phyloP scores from a whole-genome alignment of 192 early-diverging fungal genomes.

The Coemansia furcata region DNA sequence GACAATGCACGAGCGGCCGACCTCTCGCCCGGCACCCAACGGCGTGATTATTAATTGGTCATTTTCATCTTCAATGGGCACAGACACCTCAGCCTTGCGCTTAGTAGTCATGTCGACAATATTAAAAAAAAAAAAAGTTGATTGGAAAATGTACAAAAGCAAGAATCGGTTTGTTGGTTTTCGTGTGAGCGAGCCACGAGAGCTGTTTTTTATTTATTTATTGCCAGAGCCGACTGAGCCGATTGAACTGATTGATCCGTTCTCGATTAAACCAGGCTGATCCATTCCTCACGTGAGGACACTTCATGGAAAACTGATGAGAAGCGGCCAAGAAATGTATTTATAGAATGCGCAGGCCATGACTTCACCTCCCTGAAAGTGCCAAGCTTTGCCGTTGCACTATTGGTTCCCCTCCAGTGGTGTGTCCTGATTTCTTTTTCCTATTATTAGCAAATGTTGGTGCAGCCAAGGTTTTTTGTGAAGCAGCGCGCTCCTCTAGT shows the following conservation, averaged over 20 bases:
- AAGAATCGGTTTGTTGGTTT: background rate
- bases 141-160: background rate
- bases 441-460: background rate
- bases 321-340: background rate
- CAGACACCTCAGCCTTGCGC: conserved; percentile 32
- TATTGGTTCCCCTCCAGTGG: background rate
- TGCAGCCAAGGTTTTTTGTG: background rate
- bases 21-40: conserved; percentile 96
- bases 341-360: background rate
- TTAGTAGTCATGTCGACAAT: conserved; percentile 12
- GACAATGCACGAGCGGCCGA: conserved; percentile 90
- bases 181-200: background rate
- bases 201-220: background rate
- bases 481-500: background rate
- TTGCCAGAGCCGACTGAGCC: background rate
- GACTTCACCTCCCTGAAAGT: background rate
- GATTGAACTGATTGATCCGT: background rate
- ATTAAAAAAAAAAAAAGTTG: background rate
- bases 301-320: background rate
- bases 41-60: conserved; percentile 90
- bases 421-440: background rate
- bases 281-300: background rate
- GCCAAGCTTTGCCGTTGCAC: background rate
- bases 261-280: background rate
- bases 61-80: conserved; percentile 64